Percentiles rank a stretch among this genome's conserved stretches.
These are phyloP conservation scores for Paramecium primaurelia DNA, from an alignment of 73 alveolate species.

Conservation along the genomic window DNA sequence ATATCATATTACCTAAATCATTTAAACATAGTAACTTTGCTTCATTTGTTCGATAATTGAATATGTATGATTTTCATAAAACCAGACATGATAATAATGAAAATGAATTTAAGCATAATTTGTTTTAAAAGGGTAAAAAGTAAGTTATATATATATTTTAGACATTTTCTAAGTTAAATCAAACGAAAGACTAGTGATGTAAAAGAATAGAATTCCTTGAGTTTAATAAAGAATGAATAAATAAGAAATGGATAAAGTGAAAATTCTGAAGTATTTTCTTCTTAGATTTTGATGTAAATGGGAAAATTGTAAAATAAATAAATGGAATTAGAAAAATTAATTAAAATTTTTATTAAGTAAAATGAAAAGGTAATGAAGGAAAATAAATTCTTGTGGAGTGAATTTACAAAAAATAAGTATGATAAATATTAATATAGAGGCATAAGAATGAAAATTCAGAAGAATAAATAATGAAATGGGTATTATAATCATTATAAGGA, in stretches of 20 bases:
- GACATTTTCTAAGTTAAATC: not conserved
- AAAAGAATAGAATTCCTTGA: not conserved
- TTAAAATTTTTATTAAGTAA: slow-evolving; percentile 1
- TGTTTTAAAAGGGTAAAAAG: slow-evolving; percentile 57
- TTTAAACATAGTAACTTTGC: slow-evolving; percentile 97
- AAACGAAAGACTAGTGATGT: slow-evolving; percentile 33
- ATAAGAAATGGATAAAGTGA: not conserved
- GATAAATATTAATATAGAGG: not conserved
- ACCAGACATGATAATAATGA: slow-evolving; percentile 59
- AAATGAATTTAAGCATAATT: slow-evolving; percentile 58
- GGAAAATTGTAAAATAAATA: not conserved
- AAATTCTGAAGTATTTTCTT: not conserved
- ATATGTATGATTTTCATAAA: slow-evolving; percentile 93
- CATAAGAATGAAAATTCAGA: not conserved
- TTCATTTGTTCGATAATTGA: slow-evolving; percentile 93
- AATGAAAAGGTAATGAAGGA: slow-evolving; percentile 27
- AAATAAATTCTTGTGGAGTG: slow-evolving; percentile 25
- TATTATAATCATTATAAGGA: not conserved
- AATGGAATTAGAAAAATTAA: slow-evolving; percentile 7
- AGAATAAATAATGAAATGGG: not conserved
- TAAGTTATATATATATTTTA: not conserved
- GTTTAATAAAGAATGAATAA: slow-evolving; percentile 3
- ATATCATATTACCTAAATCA: slow-evolving; percentile 89
- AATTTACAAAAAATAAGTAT: slow-evolving; percentile 1
- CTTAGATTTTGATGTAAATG: not conserved